Percentiles rank a stretch among this genome's conserved stretches.
Evolutionary conservation across 306 rosid genomes (phyloP).

Genomic region (Cucurbita argyrosperma): DNA sequence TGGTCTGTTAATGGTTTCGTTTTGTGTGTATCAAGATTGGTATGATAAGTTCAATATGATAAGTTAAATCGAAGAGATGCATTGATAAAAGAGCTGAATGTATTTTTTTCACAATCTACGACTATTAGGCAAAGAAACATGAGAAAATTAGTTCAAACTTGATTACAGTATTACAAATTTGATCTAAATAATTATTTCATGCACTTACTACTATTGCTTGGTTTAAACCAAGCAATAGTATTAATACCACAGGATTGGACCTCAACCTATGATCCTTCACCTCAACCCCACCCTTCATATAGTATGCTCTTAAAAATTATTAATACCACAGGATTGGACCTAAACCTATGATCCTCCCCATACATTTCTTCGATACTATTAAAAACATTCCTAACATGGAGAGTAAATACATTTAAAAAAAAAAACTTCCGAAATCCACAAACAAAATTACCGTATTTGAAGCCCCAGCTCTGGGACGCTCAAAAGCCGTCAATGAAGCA

Average conservation of each 20-base stretch:
- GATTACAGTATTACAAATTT: neutral
- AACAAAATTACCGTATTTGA: conserved; percentile 52
- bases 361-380: neutral
- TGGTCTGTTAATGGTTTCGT: neutral
- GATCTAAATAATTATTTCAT: neutral
- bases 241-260: too few relatives aligned
- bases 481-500: conserved; percentile 74
- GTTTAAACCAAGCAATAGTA: too few relatives aligned
- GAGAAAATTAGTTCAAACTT: neutral
- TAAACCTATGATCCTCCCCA: neutral
- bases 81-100: neutral
- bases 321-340: neutral
- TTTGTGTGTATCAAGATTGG: neutral
- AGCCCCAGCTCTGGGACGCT: conserved; percentile 65
- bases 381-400: neutral
- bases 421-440: neutral
- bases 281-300: neutral
- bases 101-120: neutral
- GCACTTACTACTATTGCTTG: neutral
- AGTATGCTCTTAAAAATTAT: neutral
- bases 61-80: neutral
- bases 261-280: too few relatives aligned
- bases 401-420: neutral
- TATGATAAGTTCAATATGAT: neutral
- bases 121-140: neutral